A percentile compares a stretch with the other conserved stretches of the same genome.
Conservation (phyloP, 371 early-diverging fungal genomes). For the Parasitella parasitica region DNA sequence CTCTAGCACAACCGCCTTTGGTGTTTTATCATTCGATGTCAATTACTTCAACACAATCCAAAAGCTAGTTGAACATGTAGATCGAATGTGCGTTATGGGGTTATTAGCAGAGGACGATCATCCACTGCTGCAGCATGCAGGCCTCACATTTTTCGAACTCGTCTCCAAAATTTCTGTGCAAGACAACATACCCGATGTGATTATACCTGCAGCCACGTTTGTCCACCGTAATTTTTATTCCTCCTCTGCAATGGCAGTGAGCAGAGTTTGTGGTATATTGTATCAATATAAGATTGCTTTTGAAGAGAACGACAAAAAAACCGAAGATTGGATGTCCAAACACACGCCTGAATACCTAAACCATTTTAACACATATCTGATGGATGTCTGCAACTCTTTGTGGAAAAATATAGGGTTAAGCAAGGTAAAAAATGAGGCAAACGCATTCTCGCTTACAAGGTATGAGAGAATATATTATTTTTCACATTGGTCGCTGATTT, state of each 20-base stretch:
- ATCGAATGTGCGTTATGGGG: conserved; percentile 41
- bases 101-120: conserved; percentile 46
- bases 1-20: conserved; percentile 42
- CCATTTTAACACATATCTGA: conserved; percentile 57
- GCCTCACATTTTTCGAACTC: conserved; percentile 59
- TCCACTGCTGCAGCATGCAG: conserved; percentile 52
- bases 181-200: conserved; percentile 50
- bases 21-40: conserved; percentile 44
- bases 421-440: conserved; percentile 31
- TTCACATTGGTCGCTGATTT: neutral
- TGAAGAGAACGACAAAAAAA: conserved; percentile 33
- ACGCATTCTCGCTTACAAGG: conserved; percentile 45
- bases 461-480: conserved; percentile 16
- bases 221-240: conserved; percentile 57
- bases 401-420: conserved; percentile 54
- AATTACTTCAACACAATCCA: conserved; percentile 54
- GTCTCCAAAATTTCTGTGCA: conserved; percentile 41
- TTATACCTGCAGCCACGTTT: conserved; percentile 53
- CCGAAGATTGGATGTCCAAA: conserved; percentile 32
- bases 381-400: conserved; percentile 57
- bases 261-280: conserved; percentile 59
- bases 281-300: conserved; percentile 46
- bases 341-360: conserved; percentile 49
- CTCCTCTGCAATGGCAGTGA: conserved; percentile 49
- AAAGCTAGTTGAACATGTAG: conserved; percentile 50